Conservation (phyloP, 345 rosid species). For the Heritiera fomes region DNA sequence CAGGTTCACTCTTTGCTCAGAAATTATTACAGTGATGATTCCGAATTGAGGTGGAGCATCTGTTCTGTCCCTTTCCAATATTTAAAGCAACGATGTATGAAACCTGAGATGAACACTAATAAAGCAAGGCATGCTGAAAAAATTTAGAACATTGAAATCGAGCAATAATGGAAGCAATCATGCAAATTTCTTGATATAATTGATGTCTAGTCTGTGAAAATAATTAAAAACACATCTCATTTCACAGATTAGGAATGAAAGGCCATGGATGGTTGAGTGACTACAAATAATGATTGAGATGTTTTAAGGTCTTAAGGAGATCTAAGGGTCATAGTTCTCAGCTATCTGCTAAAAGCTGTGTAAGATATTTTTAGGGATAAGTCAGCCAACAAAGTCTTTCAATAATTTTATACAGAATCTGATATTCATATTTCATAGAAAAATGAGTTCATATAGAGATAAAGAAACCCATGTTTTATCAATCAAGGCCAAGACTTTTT, state of each 20-base stretch:
- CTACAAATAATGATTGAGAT: conserved; percentile 20
- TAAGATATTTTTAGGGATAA: conserved; percentile 21
- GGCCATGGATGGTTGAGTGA: background rate
- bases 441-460: background rate
- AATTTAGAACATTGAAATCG: background rate
- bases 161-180: conserved; percentile 15
- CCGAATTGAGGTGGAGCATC: background rate
- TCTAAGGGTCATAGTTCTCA: background rate
- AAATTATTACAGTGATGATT: background rate
- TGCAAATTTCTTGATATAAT: background rate
- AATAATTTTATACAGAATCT: conserved; percentile 9
- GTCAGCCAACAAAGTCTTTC: conserved; percentile 18
- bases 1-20: background rate
- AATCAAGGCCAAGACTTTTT: conserved; percentile 19
- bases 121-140: background rate
- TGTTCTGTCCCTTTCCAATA: background rate
- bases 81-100: background rate
- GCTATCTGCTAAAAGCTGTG: conserved; percentile 2
- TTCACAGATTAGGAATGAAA: conserved; percentile 5
- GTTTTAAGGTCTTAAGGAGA: background rate
- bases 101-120: background rate
- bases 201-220: background rate
- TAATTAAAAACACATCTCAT: background rate
- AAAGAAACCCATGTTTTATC: conserved; percentile 20
- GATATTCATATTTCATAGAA: background rate